Evolutionary conservation across 768 basidiomycete genomes (phyloP).

Genomic region (Kwoniella heveanensis): DNA sequence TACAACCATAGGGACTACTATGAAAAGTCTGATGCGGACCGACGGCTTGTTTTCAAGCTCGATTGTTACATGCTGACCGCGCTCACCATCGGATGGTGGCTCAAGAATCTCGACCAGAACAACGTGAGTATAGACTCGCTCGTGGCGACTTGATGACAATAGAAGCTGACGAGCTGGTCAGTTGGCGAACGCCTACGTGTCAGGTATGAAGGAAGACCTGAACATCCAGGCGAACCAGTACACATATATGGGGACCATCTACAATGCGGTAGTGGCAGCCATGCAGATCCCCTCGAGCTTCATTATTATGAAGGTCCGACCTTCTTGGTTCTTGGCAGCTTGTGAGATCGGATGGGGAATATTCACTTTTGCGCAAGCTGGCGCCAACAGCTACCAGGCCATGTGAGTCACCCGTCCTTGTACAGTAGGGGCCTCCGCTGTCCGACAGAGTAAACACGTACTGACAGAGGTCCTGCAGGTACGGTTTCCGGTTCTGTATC

Average conservation of each 20-base stretch:
- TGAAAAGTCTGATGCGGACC: slow-evolving; percentile 33
- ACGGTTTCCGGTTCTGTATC: slow-evolving; percentile 27
- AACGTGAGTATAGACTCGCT: slow-evolving; percentile 8
- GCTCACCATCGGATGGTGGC: slow-evolving; percentile 32
- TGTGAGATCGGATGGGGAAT: slow-evolving; percentile 34
- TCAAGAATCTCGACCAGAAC: slow-evolving; percentile 35
- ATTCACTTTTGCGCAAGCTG: slow-evolving; percentile 36
- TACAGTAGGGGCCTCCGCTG: too few relatives aligned
- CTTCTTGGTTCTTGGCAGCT: slow-evolving; percentile 18
- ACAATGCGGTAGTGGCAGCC: slow-evolving; percentile 24
- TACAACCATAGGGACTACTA: slow-evolving; percentile 24
- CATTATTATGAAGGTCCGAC: slow-evolving; percentile 27
- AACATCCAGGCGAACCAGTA: slow-evolving; percentile 36
- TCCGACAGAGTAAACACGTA: too few relatives aligned
- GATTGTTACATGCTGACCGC: slow-evolving; percentile 32
- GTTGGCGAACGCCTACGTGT: slow-evolving; percentile 28
- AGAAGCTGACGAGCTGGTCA: background rate
- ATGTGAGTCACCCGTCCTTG: slow-evolving; percentile 16
- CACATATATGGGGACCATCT: slow-evolving; percentile 32
- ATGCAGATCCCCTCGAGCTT: slow-evolving; percentile 31
- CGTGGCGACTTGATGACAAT: background rate
- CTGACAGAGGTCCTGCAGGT: slow-evolving; percentile 10
- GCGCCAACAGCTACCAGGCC: slow-evolving; percentile 21
- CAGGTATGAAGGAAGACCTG: slow-evolving; percentile 42
- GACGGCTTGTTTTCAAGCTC: slow-evolving; percentile 34